Conservation (phyloP, 2,329 filamentous ascomycete species). For the Monosporascus sp. region DNA sequence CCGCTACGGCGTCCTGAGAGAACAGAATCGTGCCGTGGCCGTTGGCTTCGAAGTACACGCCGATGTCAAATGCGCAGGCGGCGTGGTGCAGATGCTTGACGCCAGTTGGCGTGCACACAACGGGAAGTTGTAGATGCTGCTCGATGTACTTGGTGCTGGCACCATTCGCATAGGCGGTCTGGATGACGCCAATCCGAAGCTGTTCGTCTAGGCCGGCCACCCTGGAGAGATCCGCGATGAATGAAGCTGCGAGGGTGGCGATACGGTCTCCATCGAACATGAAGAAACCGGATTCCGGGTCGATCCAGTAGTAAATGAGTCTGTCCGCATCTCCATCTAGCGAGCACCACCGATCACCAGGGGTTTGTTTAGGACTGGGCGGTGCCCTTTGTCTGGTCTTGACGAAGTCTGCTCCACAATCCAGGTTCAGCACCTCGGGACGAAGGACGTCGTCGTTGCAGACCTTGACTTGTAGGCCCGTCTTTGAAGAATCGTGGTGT, state of each 20-base stretch:
- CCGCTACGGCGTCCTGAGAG: slow-evolving; percentile 73
- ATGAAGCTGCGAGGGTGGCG: slow-evolving; percentile 86
- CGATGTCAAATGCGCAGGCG: slow-evolving; percentile 90
- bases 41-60: slow-evolving; percentile 98
- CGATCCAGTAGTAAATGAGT: slow-evolving; percentile 89
- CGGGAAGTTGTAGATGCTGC: slow-evolving; percentile 79
- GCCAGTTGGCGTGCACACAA: slow-evolving; percentile 89
- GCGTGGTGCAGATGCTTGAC: slow-evolving; percentile 98
- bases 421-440: slow-evolving; percentile 81
- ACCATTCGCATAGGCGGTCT: slow-evolving; percentile 97
- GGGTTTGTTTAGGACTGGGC: slow-evolving; percentile 69
- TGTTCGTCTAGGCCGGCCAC: slow-evolving; percentile 73
- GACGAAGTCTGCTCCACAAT: slow-evolving; percentile 95
- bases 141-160: slow-evolving; percentile 89
- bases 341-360: slow-evolving; percentile 77
- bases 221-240: slow-evolving; percentile 82
- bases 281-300: slow-evolving; percentile 76
- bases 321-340: slow-evolving; percentile 94
- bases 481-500: slow-evolving; percentile 64
- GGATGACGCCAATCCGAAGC: slow-evolving; percentile 87
- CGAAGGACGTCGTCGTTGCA: slow-evolving; percentile 91
- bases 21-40: slow-evolving; percentile 96
- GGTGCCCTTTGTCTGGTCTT: slow-evolving; percentile 95
- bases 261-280: slow-evolving; percentile 97
- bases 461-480: slow-evolving; percentile 73